phyloP scores from a whole-genome alignment of 2,329 filamentous ascomycete genomes.

The Dothideomycetes sp. region DNA sequence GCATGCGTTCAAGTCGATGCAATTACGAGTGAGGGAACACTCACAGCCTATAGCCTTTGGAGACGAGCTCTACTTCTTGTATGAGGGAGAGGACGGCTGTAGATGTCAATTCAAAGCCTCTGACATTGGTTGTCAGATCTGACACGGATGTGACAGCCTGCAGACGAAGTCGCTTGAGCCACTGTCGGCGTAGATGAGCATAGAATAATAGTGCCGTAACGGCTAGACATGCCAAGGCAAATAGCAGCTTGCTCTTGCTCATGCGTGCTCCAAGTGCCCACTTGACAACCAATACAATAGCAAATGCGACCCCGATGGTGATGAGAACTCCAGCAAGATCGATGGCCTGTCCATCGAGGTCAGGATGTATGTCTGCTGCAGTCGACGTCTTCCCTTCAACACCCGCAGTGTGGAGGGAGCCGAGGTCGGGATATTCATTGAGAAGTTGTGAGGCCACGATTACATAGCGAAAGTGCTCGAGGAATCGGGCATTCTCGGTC shows the following conservation, averaged over 20 bases:
- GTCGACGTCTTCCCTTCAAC: not conserved
- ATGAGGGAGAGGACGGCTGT: conserved; percentile 70
- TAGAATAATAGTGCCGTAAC: conserved; percentile 50
- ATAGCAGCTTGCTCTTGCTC: conserved; percentile 38
- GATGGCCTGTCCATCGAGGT: not conserved
- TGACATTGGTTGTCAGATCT: conserved; percentile 59
- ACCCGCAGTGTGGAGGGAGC: conserved; percentile 24
- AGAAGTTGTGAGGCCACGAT: conserved; percentile 86
- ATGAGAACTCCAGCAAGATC: conserved; percentile 45
- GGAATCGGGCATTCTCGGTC: conserved; percentile 71
- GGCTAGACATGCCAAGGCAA: conserved; percentile 39
- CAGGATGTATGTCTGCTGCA: not conserved
- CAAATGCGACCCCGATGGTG: conserved; percentile 52
- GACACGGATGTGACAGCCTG: conserved; percentile 62
- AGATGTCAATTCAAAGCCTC: conserved; percentile 68
- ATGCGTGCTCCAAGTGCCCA: conserved; percentile 45
- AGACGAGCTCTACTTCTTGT: conserved; percentile 92
- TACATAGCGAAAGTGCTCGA: conserved; percentile 87
- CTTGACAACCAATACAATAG: conserved; percentile 55
- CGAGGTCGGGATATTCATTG: conserved; percentile 48
- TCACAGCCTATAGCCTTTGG: conserved; percentile 76
- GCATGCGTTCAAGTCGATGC: no score
- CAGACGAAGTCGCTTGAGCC: conserved; percentile 66
- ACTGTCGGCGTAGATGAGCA: conserved; percentile 65
- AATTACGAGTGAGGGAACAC: conserved; percentile 20